Conservation (phyloP, 1,284 basidiomycete genomes). For the Sparassis latifolia region DNA sequence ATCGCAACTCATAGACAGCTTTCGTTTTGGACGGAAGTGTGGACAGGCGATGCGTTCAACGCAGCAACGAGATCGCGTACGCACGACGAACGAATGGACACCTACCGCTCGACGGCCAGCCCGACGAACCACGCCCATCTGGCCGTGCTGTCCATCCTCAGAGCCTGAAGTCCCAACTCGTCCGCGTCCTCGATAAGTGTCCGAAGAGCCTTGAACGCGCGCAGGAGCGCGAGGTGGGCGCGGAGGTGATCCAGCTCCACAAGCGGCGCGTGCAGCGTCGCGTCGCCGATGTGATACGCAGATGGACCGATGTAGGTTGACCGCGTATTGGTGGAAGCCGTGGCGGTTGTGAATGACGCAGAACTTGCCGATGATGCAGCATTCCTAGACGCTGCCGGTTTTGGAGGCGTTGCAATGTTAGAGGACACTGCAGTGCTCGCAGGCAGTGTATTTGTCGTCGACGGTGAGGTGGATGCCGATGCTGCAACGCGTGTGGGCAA, state of each 20-base stretch:
- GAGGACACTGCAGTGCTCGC: too few species aligned
- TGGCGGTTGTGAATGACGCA: too few species aligned
- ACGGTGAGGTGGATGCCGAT: too few species aligned
- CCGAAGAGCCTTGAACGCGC: conserved; percentile 12
- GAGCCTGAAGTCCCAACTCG: conserved; percentile 1
- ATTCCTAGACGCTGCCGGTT: too few species aligned
- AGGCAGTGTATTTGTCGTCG: too few species aligned
- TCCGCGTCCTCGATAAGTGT: conserved; percentile 5
- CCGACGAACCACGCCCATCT: conserved; percentile 13
- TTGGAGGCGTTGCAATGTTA: too few species aligned
- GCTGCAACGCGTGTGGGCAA: too few species aligned
- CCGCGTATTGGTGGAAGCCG: not conserved
- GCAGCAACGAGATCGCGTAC: too few species aligned
- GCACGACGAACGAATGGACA: not conserved
- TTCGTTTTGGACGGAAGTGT: too few species aligned
- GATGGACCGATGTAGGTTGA: not conserved
- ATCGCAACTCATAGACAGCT: too few species aligned
- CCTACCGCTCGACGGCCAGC: conserved; percentile 9
- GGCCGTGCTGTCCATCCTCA: not conserved
- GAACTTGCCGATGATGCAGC: too few species aligned
- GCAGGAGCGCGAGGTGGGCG: conserved; percentile 11
- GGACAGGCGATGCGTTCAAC: too few species aligned
- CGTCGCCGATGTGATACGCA: conserved; percentile 10
- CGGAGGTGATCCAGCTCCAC: conserved; percentile 9
- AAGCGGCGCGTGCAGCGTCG: conserved; percentile 4